Conservation (phyloP, 2,329 filamentous ascomycete genomes). For the Fusarium sambucinum region DNA sequence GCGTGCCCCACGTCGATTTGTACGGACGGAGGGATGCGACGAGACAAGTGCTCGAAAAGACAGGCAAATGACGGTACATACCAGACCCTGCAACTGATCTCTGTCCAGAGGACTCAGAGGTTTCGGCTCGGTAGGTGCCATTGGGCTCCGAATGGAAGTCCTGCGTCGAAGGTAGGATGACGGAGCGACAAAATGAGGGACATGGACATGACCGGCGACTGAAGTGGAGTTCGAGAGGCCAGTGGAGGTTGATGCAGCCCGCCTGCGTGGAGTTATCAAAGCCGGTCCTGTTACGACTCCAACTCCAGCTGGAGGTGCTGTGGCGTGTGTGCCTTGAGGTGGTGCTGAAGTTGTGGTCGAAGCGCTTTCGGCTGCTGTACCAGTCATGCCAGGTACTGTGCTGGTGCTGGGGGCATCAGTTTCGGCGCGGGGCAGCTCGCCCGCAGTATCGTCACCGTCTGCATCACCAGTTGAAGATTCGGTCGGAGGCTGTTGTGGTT, state of each 20-base stretch:
- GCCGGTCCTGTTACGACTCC: constrained; percentile 28
- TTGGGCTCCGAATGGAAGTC: constrained; percentile 52
- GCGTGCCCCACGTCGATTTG: constrained; percentile 36
- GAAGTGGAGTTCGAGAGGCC: constrained; percentile 38
- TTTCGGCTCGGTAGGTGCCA: constrained; percentile 56
- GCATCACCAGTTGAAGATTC: constrained; percentile 27
- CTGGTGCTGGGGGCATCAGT: constrained; percentile 18
- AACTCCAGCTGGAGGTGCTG: constrained; percentile 11
- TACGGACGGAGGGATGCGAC: constrained; percentile 34
- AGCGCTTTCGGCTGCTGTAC: constrained; percentile 27
- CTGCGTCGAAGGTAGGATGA: constrained; percentile 67
- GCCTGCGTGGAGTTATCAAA: constrained; percentile 39
- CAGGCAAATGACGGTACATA: constrained; percentile 58
- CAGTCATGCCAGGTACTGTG: constrained; percentile 25
- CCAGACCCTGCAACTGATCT: constrained; percentile 83
- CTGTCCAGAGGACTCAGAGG: constrained; percentile 73
- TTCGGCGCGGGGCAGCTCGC: constrained; percentile 36
- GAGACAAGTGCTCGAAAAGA: constrained; percentile 9
- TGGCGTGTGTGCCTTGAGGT: constrained; percentile 17
- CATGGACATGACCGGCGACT: constrained; percentile 45
- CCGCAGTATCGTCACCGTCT: constrained; percentile 28
- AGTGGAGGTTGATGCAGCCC: constrained; percentile 42
- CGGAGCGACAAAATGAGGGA: constrained; percentile 70
- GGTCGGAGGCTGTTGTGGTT: constrained; percentile 28
- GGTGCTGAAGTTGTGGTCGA: constrained; percentile 26